Conservation (phyloP, 305 asterid species). For the Fraxinus xanthoxyloides region DNA sequence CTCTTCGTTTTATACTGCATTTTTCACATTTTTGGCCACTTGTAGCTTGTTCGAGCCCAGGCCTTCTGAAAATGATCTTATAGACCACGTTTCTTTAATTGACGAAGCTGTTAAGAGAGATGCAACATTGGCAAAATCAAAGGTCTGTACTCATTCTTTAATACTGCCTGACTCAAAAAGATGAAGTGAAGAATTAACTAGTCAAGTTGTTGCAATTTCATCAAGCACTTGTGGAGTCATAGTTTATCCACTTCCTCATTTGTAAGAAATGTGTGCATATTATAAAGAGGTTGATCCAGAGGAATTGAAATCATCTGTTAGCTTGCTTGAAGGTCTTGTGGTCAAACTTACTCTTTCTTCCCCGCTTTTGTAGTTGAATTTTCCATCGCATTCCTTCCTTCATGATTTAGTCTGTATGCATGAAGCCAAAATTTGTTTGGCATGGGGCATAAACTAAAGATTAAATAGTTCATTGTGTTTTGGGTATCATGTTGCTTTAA, state of each 20-base stretch:
- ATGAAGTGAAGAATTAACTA: neutral
- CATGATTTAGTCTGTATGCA: neutral
- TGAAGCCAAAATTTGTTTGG: neutral
- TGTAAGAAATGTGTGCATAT: conserved; percentile 1
- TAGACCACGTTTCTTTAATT: conserved; percentile 54
- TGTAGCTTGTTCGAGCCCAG: conserved; percentile 53
- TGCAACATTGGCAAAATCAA: conserved; percentile 51
- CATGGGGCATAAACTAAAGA: conserved; percentile 4
- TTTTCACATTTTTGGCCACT: conserved; percentile 19
- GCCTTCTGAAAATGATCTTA: conserved; percentile 76
- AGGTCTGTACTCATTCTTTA: conserved; percentile 46
- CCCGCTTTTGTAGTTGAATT: neutral
- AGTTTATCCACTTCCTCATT: neutral
- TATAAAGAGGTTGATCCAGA: conserved; percentile 4
- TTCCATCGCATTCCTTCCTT: neutral
- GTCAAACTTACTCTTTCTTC: neutral
- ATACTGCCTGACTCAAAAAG: neutral
- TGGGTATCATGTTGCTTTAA: neutral
- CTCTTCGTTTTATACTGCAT: neutral
- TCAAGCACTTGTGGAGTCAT: conserved; percentile 10
- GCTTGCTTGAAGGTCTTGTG: neutral
- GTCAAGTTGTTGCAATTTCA: neutral
- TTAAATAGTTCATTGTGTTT: neutral
- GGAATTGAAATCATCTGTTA: neutral
- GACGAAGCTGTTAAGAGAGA: conserved; percentile 61